phyloP scores from a whole-genome alignment of 495 filamentous ascomycete genomes.

The Lepidopterella palustris region DNA sequence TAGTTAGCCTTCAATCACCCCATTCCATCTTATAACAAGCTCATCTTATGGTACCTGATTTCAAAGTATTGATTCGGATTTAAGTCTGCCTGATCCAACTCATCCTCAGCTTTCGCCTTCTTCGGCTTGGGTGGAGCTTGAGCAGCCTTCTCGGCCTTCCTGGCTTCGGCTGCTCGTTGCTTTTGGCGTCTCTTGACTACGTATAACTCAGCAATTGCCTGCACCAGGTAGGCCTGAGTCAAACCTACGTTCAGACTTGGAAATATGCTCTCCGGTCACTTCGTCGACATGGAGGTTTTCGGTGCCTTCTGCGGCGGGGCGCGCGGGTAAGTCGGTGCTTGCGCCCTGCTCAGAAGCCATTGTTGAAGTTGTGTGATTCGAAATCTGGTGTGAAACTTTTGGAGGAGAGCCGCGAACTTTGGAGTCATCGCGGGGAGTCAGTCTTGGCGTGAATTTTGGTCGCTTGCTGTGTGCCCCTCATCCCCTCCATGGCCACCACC shows the following conservation, averaged over 20 bases:
- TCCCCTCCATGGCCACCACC: too few species aligned
- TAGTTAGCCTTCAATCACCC: too few species aligned
- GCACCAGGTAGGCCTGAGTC: background rate
- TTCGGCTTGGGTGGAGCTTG: constrained; percentile 59
- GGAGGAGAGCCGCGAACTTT: too few species aligned
- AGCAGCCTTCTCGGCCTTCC: constrained; percentile 82
- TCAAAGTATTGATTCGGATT: constrained; percentile 99
- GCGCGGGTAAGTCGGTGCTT: background rate
- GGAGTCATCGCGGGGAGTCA: too few species aligned
- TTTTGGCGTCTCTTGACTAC: constrained; percentile 84
- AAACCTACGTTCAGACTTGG: constrained; percentile 37
- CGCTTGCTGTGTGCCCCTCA: too few species aligned
- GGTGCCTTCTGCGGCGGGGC: constrained; percentile 8
- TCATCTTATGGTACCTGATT: too few species aligned
- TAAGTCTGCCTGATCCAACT: constrained; percentile 62
- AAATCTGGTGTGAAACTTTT: too few species aligned
- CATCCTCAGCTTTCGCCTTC: constrained; percentile 57
- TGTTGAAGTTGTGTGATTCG: background rate
- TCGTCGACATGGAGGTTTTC: constrained; percentile 33
- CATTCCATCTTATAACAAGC: too few species aligned
- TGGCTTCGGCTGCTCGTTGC: constrained; percentile 73
- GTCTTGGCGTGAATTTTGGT: too few species aligned
- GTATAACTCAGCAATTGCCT: constrained; percentile 2
- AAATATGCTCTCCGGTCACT: constrained; percentile 38
- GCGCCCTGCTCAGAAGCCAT: background rate